Conservation (phyloP, 202 grass and related monocot genomes). For the Panicum hallii region DNA sequence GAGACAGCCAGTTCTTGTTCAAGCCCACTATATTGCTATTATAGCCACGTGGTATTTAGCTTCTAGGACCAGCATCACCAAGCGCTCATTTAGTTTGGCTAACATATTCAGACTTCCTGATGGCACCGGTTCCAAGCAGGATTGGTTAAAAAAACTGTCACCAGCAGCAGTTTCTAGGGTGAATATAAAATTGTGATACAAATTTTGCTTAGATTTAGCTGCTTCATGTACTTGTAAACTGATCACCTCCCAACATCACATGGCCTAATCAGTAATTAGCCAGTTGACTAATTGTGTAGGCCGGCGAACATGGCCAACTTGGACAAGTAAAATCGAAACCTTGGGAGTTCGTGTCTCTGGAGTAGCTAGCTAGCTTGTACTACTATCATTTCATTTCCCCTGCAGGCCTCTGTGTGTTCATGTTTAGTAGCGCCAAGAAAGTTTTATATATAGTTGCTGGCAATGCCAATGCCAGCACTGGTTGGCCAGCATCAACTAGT, state of each 20-base stretch:
- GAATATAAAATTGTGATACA: slow-evolving; percentile 30
- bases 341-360: slow-evolving; percentile 9
- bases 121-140: slow-evolving; percentile 18
- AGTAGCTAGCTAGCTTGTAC: background rate
- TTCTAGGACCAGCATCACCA: background rate
- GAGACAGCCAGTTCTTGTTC: background rate
- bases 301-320: slow-evolving; percentile 50
- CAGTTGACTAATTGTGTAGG: slow-evolving; percentile 35
- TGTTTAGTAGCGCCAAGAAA: background rate
- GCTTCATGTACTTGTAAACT: slow-evolving; percentile 34
- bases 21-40: background rate
- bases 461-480: background rate
- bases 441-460: background rate
- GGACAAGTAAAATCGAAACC: slow-evolving; percentile 24
- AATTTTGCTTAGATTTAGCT: slow-evolving; percentile 40
- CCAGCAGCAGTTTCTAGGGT: slow-evolving; percentile 5
- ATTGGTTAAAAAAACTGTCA: slow-evolving; percentile 29
- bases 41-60: slow-evolving; percentile 20
- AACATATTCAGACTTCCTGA: slow-evolving; percentile 29
- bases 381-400: background rate
- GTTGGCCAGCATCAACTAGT: slow-evolving; percentile 31
- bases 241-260: slow-evolving; percentile 47
- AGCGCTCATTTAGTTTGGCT: background rate
- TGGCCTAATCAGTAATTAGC: slow-evolving; percentile 43
- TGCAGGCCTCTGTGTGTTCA: background rate